Evolutionary conservation across 2,329 filamentous ascomycete genomes (phyloP).

Genomic region (Rutstroemia sp.): DNA sequence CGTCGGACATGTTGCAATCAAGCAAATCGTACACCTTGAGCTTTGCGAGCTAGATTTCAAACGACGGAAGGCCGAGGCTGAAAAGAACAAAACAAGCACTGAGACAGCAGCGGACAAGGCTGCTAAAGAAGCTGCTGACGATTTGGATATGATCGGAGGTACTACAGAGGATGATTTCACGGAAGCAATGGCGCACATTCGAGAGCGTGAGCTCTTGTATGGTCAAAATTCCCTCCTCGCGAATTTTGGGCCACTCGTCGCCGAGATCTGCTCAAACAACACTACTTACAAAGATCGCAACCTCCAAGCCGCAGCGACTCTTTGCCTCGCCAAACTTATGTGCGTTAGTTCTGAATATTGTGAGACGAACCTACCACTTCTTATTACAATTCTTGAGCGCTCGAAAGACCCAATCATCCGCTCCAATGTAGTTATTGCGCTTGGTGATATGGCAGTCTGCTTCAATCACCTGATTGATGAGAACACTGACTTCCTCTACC

Average conservation of each 20-base stretch:
- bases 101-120: slow-evolving; percentile 43
- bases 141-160: slow-evolving; percentile 91
- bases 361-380: slow-evolving; percentile 80
- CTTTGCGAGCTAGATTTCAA: slow-evolving; percentile 98
- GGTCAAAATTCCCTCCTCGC: slow-evolving; percentile 78
- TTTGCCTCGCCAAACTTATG: slow-evolving; percentile 97
- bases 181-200: slow-evolving; percentile 76
- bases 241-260: slow-evolving; percentile 83
- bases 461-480: slow-evolving; percentile 99
- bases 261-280: slow-evolving; percentile 92
- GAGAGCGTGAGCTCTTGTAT: slow-evolving; percentile 77
- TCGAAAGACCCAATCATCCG: slow-evolving; percentile 87
- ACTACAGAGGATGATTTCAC: slow-evolving; percentile 94
- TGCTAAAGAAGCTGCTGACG: slow-evolving; percentile 66
- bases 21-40: slow-evolving; percentile 97
- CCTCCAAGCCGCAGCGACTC: slow-evolving; percentile 84
- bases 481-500: slow-evolving; percentile 96
- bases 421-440: slow-evolving; percentile 91
- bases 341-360: slow-evolving; percentile 96
- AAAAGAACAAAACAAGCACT: slow-evolving; percentile 50
- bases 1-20: slow-evolving; percentile 93
- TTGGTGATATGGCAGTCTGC: slow-evolving; percentile 98
- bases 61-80: slow-evolving; percentile 83
- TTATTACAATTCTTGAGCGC: slow-evolving; percentile 96
- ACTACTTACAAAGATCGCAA: slow-evolving; percentile 84